Conservation (phyloP, 1,284 basidiomycete species). For the Ganoderma lingzhi region DNA sequence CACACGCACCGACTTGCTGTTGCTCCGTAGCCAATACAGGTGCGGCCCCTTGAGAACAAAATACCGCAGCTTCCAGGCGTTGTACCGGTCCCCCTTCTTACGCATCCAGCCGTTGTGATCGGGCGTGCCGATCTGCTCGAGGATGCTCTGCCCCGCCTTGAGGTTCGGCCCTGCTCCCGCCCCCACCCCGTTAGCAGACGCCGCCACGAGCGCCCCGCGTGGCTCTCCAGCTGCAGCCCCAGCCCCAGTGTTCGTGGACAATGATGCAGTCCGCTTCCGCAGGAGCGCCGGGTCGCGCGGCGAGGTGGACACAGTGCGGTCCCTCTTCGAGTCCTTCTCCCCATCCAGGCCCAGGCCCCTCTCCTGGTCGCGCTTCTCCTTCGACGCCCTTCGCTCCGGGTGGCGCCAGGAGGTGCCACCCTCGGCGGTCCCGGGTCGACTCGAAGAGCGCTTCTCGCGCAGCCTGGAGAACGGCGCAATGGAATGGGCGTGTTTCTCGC, state of each 20-base stretch:
- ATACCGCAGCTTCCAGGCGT: slow-evolving; percentile 92
- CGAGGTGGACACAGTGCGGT: slow-evolving; percentile 27
- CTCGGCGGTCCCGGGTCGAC: slow-evolving; percentile 49
- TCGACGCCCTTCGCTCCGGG: slow-evolving; percentile 26
- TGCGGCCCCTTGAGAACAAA: slow-evolving; percentile 95
- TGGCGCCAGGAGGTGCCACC: slow-evolving; percentile 29
- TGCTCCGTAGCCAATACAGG: slow-evolving; percentile 85
- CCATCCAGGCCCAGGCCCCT: slow-evolving; percentile 24
- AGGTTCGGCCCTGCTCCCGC: slow-evolving; percentile 46
- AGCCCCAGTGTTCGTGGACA: slow-evolving; percentile 1
- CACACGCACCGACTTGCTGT: slow-evolving; percentile 68
- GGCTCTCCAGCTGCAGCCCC: slow-evolving; percentile 9
- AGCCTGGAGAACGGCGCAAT: slow-evolving; percentile 57
- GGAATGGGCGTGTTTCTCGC: slow-evolving; percentile 37
- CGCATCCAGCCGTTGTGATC: slow-evolving; percentile 95
- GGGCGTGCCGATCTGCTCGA: slow-evolving; percentile 89
- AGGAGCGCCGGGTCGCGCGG: slow-evolving; percentile 43
- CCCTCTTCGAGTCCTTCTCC: slow-evolving; percentile 26
- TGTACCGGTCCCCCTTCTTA: slow-evolving; percentile 95
- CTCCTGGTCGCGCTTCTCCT: slow-evolving; percentile 14
- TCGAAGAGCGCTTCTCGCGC: slow-evolving; percentile 45
- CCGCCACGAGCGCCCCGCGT: background rate
- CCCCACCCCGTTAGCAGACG: slow-evolving; percentile 5
- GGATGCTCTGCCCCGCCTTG: slow-evolving; percentile 74
- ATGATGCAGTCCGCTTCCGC: slow-evolving; percentile 60